phyloP scores from a whole-genome alignment of 2,329 filamentous ascomycete species.

The Mycosphaerelloides madeirae region DNA sequence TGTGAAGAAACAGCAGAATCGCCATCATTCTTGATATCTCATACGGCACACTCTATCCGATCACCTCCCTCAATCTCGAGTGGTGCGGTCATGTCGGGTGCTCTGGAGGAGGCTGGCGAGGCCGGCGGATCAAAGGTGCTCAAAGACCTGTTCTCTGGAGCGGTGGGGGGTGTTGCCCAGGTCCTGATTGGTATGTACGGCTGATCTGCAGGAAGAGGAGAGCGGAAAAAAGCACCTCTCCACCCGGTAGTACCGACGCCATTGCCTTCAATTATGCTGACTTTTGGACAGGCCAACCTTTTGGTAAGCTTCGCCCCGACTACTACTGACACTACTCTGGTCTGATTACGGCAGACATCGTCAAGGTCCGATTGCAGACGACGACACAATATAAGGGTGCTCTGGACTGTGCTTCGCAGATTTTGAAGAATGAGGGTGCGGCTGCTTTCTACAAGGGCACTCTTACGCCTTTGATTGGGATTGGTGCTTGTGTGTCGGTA shows the following conservation, averaged over 20 bases:
- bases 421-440: constrained; percentile 82
- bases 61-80: too few species aligned
- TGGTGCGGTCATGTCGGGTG: constrained; percentile 30
- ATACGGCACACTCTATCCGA: too few species aligned
- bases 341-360: constrained; percentile 60
- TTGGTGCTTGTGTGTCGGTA: constrained; percentile 91
- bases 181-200: constrained; percentile 76
- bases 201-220: neutral
- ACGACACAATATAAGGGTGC: constrained; percentile 75
- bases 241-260: too few species aligned
- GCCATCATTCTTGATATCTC: too few species aligned
- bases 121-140: constrained; percentile 49
- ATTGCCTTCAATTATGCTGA: constrained; percentile 8
- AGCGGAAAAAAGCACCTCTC: neutral
- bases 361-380: constrained; percentile 96
- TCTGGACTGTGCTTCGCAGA: constrained; percentile 72
- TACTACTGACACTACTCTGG: constrained; percentile 1
- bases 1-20: too few species aligned
- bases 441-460: constrained; percentile 98
- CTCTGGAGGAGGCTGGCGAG: constrained; percentile 37
- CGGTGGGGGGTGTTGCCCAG: constrained; percentile 86
- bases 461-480: constrained; percentile 86
- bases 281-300: constrained; percentile 54
- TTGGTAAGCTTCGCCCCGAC: constrained; percentile 45
- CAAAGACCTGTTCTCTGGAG: constrained; percentile 89